Evolutionary conservation across 164 flowering plant species (phyloP).

Genomic region (Macadamia integrifolia): DNA sequence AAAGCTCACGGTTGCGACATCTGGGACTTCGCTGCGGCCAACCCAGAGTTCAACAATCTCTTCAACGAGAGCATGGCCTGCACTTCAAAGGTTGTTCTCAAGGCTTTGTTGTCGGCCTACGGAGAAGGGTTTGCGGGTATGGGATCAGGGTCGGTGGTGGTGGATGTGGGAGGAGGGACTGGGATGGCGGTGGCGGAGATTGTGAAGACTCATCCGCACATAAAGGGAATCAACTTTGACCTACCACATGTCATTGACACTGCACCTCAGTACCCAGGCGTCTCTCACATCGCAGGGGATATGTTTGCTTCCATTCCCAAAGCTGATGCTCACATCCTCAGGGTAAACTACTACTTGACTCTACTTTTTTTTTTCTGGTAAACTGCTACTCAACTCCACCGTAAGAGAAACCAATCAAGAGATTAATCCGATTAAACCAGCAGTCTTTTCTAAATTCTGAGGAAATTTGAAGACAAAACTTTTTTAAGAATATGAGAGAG

Average conservation of each 20-base stretch:
- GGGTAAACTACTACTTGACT: too few relatives aligned
- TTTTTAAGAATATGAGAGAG: too few relatives aligned
- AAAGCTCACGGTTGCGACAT: constrained; percentile 34
- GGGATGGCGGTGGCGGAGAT: constrained; percentile 28
- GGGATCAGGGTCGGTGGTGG: constrained; percentile 18
- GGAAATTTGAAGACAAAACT: too few relatives aligned
- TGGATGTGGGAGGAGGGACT: constrained; percentile 52
- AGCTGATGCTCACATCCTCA: too few relatives aligned
- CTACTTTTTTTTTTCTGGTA: too few relatives aligned
- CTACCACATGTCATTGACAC: constrained; percentile 37
- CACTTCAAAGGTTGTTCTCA: constrained; percentile 17
- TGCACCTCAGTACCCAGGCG: constrained; percentile 29
- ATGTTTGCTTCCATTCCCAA: too few relatives aligned
- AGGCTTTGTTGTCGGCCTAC: constrained; percentile 22
- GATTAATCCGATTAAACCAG: too few relatives aligned
- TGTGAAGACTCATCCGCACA: constrained; percentile 33
- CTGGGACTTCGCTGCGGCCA: constrained; percentile 27
- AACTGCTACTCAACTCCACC: too few relatives aligned
- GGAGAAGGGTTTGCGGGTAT: constrained; percentile 24
- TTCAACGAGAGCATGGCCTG: constrained; percentile 35
- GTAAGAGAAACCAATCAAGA: too few relatives aligned
- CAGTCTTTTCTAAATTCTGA: too few relatives aligned
- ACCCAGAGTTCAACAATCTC: constrained; percentile 27
- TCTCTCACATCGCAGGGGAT: constrained; percentile 29
- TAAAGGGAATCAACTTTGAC: constrained; percentile 45